Base-by-base conservation (phyloP, 345 rosid genomes). In the Camelina laxa region DNA sequence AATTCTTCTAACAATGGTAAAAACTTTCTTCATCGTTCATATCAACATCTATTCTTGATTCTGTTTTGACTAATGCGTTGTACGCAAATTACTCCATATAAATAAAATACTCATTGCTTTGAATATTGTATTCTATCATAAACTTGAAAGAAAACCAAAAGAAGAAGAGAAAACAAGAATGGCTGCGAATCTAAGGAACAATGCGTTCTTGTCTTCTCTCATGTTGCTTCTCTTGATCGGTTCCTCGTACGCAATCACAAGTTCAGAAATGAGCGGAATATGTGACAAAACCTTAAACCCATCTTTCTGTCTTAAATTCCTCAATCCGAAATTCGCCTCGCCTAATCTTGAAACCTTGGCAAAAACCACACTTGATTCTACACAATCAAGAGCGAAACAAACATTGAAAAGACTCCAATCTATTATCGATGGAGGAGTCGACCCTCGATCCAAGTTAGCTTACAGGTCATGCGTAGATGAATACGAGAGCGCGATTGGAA, bases 171-270 rank as follows among this genome's bases (percentile, higher is more conserved):
- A 75, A 69, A 57, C 80, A 77, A 77, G 71, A 70, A 77, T 77
- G 80, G 71, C 61, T 45, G 47, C 72, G 41, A 70, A 65, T 70
- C 70, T 19, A 38, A 70, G 61, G 67, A 70, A 70, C 75, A 77
- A 70, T 70, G 61, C 70, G n/a, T 63, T 77, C 80, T 71, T 77
- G 61, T 76, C 80, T 56, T 77, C 72, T 70, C 75, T 77, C 15
- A 70, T 70, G 67, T 39, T 70, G 31, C 67, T 77, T 57, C 30
- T 70, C 35, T 36, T 70, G n/a, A 77, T 70, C 11, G 55, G 47
- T 70, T 77, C 76, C 20, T 77, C 80, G 0, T 70, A 65, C 61
- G 80, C 80, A 57, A 77, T 77, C 45, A 56, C 67, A 57, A 64
- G 69, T 20, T 65, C 72, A 49, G 72, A 64, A 30, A 70, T 70